Conservation (phyloP, 495 filamentous ascomycete species). For the Margaritispora aquatica region DNA sequence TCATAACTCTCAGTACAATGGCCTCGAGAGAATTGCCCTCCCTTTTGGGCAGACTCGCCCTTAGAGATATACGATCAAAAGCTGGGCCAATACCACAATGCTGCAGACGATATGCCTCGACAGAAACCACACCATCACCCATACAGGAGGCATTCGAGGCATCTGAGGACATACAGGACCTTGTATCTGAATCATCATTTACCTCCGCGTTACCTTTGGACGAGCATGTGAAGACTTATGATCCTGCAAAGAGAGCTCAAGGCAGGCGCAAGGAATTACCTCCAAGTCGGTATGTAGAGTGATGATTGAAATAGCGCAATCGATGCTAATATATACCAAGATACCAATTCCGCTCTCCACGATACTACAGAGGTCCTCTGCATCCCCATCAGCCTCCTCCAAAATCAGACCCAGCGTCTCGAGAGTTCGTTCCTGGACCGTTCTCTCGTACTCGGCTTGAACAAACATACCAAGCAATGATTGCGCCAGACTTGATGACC, state of each 20-base stretch:
- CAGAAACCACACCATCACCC: slow-evolving; percentile 29
- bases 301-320: not conserved
- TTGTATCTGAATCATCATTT: slow-evolving; percentile 37
- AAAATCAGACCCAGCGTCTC: slow-evolving; percentile 77
- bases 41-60: slow-evolving; percentile 10
- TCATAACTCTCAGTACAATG: slow-evolving; percentile 17
- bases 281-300: slow-evolving; percentile 53
- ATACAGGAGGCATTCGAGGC: slow-evolving; percentile 11
- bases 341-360: slow-evolving; percentile 88
- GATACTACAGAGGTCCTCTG: slow-evolving; percentile 88
- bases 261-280: slow-evolving; percentile 52
- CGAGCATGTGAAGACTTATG: slow-evolving; percentile 40
- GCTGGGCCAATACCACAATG: slow-evolving; percentile 21
- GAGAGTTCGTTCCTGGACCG: slow-evolving; percentile 85
- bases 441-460: slow-evolving; percentile 83
- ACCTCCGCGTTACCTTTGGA: slow-evolving; percentile 25
- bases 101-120: slow-evolving; percentile 41
- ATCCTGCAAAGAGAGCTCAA: slow-evolving; percentile 49
- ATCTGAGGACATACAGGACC: slow-evolving; percentile 28
- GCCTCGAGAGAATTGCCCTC: slow-evolving; percentile 24
- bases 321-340: slow-evolving; percentile 34
- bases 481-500: slow-evolving; percentile 85
- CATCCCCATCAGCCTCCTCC: slow-evolving; percentile 85
- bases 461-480: slow-evolving; percentile 81
- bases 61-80: slow-evolving; percentile 23